Percentiles rank a stretch among this genome's conserved stretches.
Evolutionary conservation across 805 yeast species (phyloP).

Genomic region (Lachancea dasiensis): DNA sequence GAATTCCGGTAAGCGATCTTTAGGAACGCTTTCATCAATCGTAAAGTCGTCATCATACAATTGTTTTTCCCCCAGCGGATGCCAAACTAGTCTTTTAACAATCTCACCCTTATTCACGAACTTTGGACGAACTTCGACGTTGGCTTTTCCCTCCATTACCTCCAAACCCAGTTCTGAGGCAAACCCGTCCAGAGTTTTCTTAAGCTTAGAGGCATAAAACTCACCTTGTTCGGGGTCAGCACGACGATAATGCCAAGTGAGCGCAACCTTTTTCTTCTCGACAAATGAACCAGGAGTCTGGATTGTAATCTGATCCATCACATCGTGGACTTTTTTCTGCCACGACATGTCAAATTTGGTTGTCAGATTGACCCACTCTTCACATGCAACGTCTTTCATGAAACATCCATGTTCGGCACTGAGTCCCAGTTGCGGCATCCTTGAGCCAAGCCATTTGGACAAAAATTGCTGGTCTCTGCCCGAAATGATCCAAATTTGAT

Average conservation of each 20-base stretch:
- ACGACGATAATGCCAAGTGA: slow-evolving; percentile 96
- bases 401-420: slow-evolving; percentile 98
- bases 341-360: slow-evolving; percentile 86
- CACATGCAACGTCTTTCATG: slow-evolving; percentile 61
- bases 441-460: slow-evolving; percentile 79
- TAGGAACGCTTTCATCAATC: slow-evolving; percentile 30
- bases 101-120: slow-evolving; percentile 97
- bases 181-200: slow-evolving; percentile 53
- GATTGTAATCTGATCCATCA: slow-evolving; percentile 70
- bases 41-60: slow-evolving; percentile 30
- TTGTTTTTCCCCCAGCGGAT: slow-evolving; percentile 54
- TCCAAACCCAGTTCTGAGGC: slow-evolving; percentile 78
- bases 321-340: slow-evolving; percentile 76
- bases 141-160: slow-evolving; percentile 96
- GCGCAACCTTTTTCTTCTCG: slow-evolving; percentile 85
- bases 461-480: slow-evolving; percentile 92
- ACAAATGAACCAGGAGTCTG: slow-evolving; percentile 86
- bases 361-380: slow-evolving; percentile 78
- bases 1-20: slow-evolving; percentile 67
- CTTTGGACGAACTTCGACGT: slow-evolving; percentile 92
- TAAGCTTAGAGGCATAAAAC: slow-evolving; percentile 73
- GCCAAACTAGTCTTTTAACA: slow-evolving; percentile 68
- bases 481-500: slow-evolving; percentile 89
- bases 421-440: slow-evolving; percentile 59
- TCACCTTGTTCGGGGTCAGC: slow-evolving; percentile 91